Evolutionary conservation across 176 grass and related monocot genomes (phyloP).

Genomic region (Oryza nivara): DNA sequence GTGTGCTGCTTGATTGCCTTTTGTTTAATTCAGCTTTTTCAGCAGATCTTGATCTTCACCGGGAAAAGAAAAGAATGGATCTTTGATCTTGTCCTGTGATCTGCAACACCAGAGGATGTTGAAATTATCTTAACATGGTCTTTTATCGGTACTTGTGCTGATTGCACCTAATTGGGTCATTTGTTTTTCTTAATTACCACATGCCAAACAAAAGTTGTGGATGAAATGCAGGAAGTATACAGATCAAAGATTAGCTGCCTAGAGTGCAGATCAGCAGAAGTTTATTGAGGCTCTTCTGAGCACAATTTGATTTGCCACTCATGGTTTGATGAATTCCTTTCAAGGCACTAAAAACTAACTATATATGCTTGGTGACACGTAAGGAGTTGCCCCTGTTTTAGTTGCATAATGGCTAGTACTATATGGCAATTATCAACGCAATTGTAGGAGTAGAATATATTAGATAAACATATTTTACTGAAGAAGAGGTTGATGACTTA

Average conservation of each 20-base stretch:
- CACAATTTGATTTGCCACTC: neutral
- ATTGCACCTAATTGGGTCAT: neutral
- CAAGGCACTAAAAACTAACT: neutral
- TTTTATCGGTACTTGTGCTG: neutral
- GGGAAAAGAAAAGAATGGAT: neutral
- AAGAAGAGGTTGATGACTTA: neutral
- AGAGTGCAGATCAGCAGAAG: neutral
- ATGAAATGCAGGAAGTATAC: neutral
- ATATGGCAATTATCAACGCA: neutral
- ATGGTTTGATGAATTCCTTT: neutral
- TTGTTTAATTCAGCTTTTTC: constrained; percentile 2
- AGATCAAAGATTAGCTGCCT: neutral
- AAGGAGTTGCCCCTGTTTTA: neutral
- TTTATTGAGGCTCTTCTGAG: neutral
- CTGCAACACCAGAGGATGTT: neutral
- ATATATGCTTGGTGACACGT: too few relatives aligned
- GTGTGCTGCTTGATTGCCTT: neutral
- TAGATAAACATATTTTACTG: neutral
- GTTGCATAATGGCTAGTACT: neutral
- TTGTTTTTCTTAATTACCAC: neutral
- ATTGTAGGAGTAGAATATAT: neutral
- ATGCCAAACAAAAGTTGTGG: neutral
- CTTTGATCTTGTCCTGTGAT: constrained; percentile 5
- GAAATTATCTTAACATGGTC: neutral
- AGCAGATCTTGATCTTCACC: neutral